phyloP scores from a whole-genome alignment of 441 rosid genomes.

The Pelargonium citronellum region DNA sequence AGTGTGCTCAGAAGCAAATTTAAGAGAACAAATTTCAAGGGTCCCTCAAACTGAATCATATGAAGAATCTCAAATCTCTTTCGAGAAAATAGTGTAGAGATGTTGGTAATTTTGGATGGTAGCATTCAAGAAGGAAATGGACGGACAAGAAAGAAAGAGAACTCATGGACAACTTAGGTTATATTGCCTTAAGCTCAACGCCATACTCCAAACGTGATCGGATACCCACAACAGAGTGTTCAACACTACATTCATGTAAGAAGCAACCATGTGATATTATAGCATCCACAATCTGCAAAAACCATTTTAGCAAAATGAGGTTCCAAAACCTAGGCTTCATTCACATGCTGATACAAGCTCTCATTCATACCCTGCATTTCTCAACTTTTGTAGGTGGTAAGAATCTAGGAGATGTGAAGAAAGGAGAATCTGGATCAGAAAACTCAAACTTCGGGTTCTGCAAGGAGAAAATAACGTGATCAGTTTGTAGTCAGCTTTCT shows the following conservation, averaged over 20 bases:
- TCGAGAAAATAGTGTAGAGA: no score
- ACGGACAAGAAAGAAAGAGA: neutral
- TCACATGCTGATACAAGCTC: neutral
- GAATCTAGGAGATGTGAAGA: slow-evolving; percentile 84
- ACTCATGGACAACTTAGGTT: neutral
- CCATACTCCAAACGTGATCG: slow-evolving; percentile 78
- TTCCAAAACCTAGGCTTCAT: neutral
- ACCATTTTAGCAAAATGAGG: slow-evolving; percentile 14
- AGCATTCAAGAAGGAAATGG: neutral
- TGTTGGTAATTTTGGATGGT: no score
- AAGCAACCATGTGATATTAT: slow-evolving; percentile 92
- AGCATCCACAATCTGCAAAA: slow-evolving; percentile 58
- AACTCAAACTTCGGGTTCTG: slow-evolving; percentile 74
- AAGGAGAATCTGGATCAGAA: slow-evolving; percentile 74
- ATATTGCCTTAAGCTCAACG: slow-evolving; percentile 69
- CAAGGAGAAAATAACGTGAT: slow-evolving; percentile 8
- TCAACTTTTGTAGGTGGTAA: slow-evolving; percentile 80
- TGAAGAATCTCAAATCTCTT: no score
- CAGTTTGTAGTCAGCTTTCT: no score
- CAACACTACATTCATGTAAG: slow-evolving; percentile 62
- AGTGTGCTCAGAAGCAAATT: no score
- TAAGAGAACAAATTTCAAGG: no score
- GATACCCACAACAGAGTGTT: slow-evolving; percentile 76
- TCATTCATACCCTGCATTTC: slow-evolving; percentile 48
- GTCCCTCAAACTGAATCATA: no score